Percentiles rank a stretch among this genome's conserved stretches.
phyloP scores from a whole-genome alignment of 345 rosid genomes.

The Brassica nigra region DNA sequence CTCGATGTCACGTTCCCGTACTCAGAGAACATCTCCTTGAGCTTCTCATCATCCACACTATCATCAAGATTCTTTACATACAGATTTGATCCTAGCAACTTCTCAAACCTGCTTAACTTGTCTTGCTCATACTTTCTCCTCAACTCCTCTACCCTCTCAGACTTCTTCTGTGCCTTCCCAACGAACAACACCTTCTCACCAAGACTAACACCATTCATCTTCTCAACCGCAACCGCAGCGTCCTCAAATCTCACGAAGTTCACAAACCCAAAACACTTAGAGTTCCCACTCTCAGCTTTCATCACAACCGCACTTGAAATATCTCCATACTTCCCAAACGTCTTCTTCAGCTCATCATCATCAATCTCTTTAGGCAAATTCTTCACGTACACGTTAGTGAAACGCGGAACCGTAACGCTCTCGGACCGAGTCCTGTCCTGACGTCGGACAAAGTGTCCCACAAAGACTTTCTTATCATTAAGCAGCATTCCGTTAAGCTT shows the following conservation, averaged over 20 bases:
- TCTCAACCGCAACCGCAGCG: constrained; percentile 62
- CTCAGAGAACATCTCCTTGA: constrained; percentile 63
- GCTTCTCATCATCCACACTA: constrained; percentile 53
- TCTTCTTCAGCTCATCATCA: constrained; percentile 61
- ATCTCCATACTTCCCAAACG: constrained; percentile 54
- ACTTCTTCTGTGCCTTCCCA: constrained; percentile 73
- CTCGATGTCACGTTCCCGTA: constrained; percentile 66
- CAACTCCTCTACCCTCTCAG: constrained; percentile 65
- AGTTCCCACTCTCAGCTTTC: constrained; percentile 61
- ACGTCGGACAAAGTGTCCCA: constrained; percentile 58
- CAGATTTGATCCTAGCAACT: constrained; percentile 59
- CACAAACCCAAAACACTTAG: constrained; percentile 80
- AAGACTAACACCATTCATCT: constrained; percentile 54
- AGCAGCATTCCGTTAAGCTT: constrained; percentile 65
- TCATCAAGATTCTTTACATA: constrained; percentile 75
- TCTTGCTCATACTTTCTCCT: constrained; percentile 65
- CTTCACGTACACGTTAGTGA: constrained; percentile 65
- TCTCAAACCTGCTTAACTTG: constrained; percentile 50
- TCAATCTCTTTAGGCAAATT: constrained; percentile 56
- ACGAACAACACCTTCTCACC: constrained; percentile 63
- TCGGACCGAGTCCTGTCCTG: constrained; percentile 48
- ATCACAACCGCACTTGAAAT: constrained; percentile 67
- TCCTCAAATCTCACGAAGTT: constrained; percentile 57
- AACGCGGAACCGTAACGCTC: constrained; percentile 39
- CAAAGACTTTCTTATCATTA: constrained; percentile 65